Evolutionary conservation across 179 eudicot genomes (phyloP), one percentile per base, ranked within the genome.

Genomic region (Patellifolia procumbens): DNA sequence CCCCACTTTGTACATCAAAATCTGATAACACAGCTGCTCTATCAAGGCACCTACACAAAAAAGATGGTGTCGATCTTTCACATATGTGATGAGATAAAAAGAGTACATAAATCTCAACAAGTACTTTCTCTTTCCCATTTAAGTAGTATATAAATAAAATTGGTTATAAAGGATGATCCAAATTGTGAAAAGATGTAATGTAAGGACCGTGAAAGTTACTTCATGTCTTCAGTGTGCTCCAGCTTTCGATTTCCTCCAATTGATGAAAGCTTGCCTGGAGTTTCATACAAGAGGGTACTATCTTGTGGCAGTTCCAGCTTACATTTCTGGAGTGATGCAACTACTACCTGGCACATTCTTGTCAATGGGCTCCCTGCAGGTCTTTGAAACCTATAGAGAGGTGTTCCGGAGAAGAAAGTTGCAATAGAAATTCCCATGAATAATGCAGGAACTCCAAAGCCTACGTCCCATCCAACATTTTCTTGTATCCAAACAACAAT

Each of bases 401-500:
- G 74, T 9, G 88, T 84, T 2, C 91, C 94, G 0, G 88, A 74
- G 48, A 90, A 81, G 77, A 90, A 90, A 45, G 83, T 86, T 22
- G 84, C 65, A 58, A 90, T 78, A n/a, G 95, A 87, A 35, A 89
- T 65, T 12, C 79, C 95, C 95, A 90, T 90, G 78, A 84, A 87
- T 13, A 89, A 48, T 5, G 95, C 87, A 32, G 92, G 95, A 76
- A 89, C 80, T 22, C 91, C 92, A 64, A 90, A 88, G 7, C 95
- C 95, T 72, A 87, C 73, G 8, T 82, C 91, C 95, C 95, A 90
- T 7, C 92, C 86, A 15, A 85, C 79, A 79, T 87, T 86, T 59
- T 89, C 92, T 82, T 90, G 95, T 58, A 87, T 76, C 85, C 89
- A 91, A 37, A 91, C 91, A 24, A 91, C 83, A 34, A 88, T 68